A percentile compares a stretch with the other conserved stretches of the same genome.
These are phyloP conservation scores for Scenedesmus sp. DNA, from an alignment of 163 green algal species.

Conservation along the genomic window DNA sequence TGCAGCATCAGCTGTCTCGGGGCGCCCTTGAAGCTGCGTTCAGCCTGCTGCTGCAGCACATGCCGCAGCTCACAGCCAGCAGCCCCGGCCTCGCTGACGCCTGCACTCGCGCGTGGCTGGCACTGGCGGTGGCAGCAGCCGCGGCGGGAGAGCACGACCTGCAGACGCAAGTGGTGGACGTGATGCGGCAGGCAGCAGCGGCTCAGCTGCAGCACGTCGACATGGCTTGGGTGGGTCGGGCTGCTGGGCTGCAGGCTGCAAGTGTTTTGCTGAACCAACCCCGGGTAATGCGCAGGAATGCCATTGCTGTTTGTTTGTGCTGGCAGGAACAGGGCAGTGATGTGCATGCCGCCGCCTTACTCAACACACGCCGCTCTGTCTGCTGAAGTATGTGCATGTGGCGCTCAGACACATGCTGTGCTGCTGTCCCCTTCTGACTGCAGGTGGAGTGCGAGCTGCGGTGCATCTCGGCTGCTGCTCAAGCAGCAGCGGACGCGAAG, in stretches of 20 bases:
- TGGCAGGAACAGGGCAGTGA: no score
- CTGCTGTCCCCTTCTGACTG: background rate
- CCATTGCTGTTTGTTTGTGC: no score
- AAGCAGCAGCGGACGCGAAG: background rate
- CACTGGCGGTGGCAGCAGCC: conserved; percentile 34
- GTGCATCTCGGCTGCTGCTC: conserved; percentile 6
- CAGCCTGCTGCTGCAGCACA: conserved; percentile 41
- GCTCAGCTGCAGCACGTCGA: conserved; percentile 21
- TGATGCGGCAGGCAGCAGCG: conserved; percentile 21
- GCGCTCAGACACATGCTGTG: background rate
- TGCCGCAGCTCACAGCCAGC: conserved; percentile 30
- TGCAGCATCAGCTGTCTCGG: conserved; percentile 17
- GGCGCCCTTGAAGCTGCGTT: conserved; percentile 32
- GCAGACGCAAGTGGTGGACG: conserved; percentile 27
- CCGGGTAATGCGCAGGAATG: no score
- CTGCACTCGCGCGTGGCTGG: conserved; percentile 8
- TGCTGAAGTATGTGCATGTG: background rate
- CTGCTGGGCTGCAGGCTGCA: background rate
- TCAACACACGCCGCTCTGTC: background rate
- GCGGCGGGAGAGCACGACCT: conserved; percentile 17
- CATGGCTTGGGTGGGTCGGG: conserved; percentile 22
- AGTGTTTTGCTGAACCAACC: no score
- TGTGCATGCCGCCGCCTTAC: background rate
- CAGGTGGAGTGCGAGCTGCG: conserved; percentile 34
- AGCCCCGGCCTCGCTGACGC: background rate